phyloP scores from a whole-genome alignment of 495 filamentous ascomycete genomes.

The Daldinia loculata region DNA sequence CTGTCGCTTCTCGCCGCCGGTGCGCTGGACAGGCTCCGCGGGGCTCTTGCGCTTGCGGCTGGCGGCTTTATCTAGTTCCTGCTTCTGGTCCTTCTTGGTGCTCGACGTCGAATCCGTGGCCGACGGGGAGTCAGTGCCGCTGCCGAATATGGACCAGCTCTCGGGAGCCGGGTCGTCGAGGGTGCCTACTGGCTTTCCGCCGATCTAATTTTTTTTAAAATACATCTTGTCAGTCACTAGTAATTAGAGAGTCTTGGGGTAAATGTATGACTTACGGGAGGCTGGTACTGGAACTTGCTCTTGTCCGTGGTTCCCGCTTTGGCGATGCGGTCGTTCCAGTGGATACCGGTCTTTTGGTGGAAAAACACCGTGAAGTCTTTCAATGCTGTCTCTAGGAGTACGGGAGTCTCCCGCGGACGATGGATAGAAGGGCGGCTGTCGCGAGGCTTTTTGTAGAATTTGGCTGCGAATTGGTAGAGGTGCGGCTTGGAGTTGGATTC shows the following conservation, averaged over 20 bases:
- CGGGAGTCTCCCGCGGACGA: slow-evolving; percentile 36
- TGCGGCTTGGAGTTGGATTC: slow-evolving; percentile 57
- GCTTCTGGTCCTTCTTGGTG: neutral
- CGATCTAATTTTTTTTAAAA: slow-evolving; percentile 17
- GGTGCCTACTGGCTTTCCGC: slow-evolving; percentile 48
- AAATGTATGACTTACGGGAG: slow-evolving; percentile 46
- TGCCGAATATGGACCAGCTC: too few relatives aligned
- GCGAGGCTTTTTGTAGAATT: slow-evolving; percentile 47
- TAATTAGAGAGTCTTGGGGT: too few relatives aligned
- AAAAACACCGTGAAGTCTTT: slow-evolving; percentile 65
- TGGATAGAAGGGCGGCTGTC: slow-evolving; percentile 40
- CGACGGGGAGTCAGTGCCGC: neutral
- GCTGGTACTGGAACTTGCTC: slow-evolving; percentile 45
- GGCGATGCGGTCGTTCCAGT: slow-evolving; percentile 63
- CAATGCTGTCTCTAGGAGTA: slow-evolving; percentile 49
- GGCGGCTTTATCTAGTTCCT: slow-evolving; percentile 23
- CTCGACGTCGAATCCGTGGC: neutral
- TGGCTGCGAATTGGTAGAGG: slow-evolving; percentile 53
- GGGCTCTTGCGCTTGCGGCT: slow-evolving; percentile 1
- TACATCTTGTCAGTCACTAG: neutral
- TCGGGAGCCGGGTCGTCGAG: neutral
- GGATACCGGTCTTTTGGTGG: slow-evolving; percentile 59
- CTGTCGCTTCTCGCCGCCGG: neutral
- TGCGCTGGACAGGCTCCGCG: neutral
- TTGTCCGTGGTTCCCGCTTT: slow-evolving; percentile 9